phyloP scores from a whole-genome alignment of 331 rosid genomes.

The Phaseolus coccineus region DNA sequence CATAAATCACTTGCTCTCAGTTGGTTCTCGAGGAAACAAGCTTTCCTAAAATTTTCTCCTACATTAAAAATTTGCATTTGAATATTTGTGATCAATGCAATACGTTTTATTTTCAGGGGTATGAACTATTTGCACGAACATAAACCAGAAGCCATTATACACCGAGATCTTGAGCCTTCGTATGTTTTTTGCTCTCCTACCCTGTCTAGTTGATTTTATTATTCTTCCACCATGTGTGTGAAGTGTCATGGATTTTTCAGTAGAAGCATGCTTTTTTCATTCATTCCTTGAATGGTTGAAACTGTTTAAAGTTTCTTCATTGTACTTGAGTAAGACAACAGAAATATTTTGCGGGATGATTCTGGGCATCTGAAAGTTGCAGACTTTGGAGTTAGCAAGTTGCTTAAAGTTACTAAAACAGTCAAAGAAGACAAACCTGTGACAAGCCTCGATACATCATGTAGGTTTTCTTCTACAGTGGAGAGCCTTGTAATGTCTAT shows the following conservation, averaged over 20 bases:
- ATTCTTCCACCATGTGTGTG: constrained; percentile 30
- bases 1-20: constrained; percentile 21
- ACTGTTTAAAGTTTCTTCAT: constrained; percentile 49
- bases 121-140: constrained; percentile 94
- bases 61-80: neutral
- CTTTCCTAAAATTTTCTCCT: constrained; percentile 14
- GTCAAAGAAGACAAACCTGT: constrained; percentile 89
- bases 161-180: constrained; percentile 98
- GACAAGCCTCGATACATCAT: constrained; percentile 70
- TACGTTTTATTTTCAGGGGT: constrained; percentile 67
- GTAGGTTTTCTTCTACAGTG: constrained; percentile 57
- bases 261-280: constrained; percentile 35
- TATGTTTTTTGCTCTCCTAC: constrained; percentile 57
- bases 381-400: constrained; percentile 95
- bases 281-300: constrained; percentile 46
- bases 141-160: constrained; percentile 90
- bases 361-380: constrained; percentile 96
- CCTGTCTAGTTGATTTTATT: constrained; percentile 21
- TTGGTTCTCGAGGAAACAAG: constrained; percentile 27
- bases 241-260: constrained; percentile 2
- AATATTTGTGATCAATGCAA: constrained; percentile 12
- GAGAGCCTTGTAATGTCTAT: constrained; percentile 26
- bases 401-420: constrained; percentile 68
- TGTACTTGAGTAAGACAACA: constrained; percentile 71
- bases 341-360: constrained; percentile 96